Percentiles rank a stretch among this genome's conserved stretches.
phyloP scores from a whole-genome alignment of 2,329 filamentous ascomycete genomes.

The Bipolaris cookei region DNA sequence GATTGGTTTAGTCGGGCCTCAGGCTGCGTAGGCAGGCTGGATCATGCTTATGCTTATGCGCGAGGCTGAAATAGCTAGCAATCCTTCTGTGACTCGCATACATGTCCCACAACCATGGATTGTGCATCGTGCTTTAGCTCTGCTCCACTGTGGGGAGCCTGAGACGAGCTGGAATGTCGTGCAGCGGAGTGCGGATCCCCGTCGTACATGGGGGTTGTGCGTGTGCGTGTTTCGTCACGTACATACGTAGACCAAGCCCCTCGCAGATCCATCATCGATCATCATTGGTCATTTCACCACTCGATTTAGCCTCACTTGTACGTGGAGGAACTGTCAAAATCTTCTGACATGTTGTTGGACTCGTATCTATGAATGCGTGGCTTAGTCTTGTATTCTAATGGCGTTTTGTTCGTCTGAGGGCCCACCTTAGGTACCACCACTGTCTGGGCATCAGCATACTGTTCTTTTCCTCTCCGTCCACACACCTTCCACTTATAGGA shows the following conservation, averaged over 20 bases:
- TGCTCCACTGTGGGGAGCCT: conserved; percentile 3
- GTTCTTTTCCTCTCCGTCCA: background rate
- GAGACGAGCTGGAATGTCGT: background rate
- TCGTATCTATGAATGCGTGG: background rate
- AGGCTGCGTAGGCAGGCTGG: conserved; percentile 1
- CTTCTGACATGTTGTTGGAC: background rate
- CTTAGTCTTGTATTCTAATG: background rate
- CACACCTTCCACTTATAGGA: no score
- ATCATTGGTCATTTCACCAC: no score
- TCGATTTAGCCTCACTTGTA: no score
- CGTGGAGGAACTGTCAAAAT: background rate
- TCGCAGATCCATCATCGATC: background rate
- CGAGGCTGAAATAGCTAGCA: conserved; percentile 5
- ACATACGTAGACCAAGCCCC: background rate
- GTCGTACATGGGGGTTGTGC: background rate
- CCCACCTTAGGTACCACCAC: background rate
- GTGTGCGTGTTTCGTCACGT: background rate
- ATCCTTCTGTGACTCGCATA: background rate
- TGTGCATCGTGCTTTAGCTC: background rate
- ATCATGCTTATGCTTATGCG: conserved; percentile 7
- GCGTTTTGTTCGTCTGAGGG: background rate
- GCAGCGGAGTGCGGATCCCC: background rate
- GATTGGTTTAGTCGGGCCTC: conserved; percentile 2
- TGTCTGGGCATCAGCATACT: background rate
- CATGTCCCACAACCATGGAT: background rate